Base-by-base conservation (phyloP, 163 green algal species). In the Chlorella variabilis region DNA sequence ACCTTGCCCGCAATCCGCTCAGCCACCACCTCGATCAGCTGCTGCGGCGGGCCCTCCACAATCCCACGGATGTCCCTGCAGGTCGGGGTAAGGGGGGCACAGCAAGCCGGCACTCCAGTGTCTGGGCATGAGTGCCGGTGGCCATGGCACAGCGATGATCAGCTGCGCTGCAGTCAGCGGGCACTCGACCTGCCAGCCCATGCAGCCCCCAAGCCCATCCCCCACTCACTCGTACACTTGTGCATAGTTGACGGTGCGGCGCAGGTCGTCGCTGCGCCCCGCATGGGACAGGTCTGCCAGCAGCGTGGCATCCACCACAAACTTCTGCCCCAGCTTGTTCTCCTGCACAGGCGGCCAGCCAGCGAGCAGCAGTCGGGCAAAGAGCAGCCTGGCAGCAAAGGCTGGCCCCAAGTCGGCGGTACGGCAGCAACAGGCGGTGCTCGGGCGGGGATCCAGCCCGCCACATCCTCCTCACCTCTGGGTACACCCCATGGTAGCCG, bases 281-380 rank as follows among this genome's bases (percentile, higher is more conserved):
- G 93, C 92, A 3, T 71, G 71, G 15, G 34, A 11, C 33, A 97
- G 75, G 73, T 91, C 84, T 21, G 80, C 80, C 29, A 66, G 81
- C 27, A 97, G 61, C 4, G 84, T 89, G 23, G 92, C 88, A 79
- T 96, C 87, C 23, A 98, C 91, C 31, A 92, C 38, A 69, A 98
- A 98, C 63, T 97, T 96, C 70, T 98, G 94, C 0, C 94, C 94
- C 38, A 97, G 75, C 51, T 58, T 78, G 34, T 84, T 91, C 85
- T 98, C 94, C 89, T 96, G 87, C 62, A 78, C 7, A n/a, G 84
- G 41, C 2, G 48, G 36, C 21, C 3, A 66, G 58, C 11, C 27
- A 66, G 5, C 21, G 45, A 23, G 38, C n/a, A n/a, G n/a, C n/a
- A n/a, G n/a, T n/a, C n/a, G n/a, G n/a, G n/a, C n/a, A n/a, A n/a